These are phyloP conservation scores for Heterobasidion irregulare DNA, from an alignment of 1,284 basidiomycete genomes.

Conservation along the genomic window DNA sequence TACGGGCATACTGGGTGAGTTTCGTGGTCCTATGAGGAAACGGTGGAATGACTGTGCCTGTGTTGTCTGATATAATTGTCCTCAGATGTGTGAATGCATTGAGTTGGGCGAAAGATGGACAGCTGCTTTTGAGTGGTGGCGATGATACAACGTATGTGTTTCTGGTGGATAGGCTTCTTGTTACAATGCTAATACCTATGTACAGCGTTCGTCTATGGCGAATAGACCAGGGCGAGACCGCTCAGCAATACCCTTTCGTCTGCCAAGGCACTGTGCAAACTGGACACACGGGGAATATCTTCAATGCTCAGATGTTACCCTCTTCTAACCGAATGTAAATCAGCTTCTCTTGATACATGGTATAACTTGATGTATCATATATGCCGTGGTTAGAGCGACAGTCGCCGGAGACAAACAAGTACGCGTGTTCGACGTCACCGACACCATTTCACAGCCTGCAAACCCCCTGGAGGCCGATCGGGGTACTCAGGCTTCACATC, in stretches of 20 bases:
- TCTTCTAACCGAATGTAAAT: constrained; percentile 59
- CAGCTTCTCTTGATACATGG: not conserved
- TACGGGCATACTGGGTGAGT: constrained; percentile 60
- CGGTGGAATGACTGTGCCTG: not conserved
- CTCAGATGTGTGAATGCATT: constrained; percentile 78
- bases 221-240: constrained; percentile 30
- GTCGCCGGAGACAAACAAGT: constrained; percentile 79
- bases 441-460: constrained; percentile 23
- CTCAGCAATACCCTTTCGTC: constrained; percentile 44
- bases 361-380: not conserved
- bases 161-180: constrained; percentile 1
- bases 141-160: constrained; percentile 76
- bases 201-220: constrained; percentile 64
- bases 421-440: constrained; percentile 72
- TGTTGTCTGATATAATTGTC: not conserved
- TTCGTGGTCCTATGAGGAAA: not conserved
- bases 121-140: constrained; percentile 68
- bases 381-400: constrained; percentile 40
- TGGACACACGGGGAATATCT: constrained; percentile 84
- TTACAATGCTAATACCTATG: constrained; percentile 13
- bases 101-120: constrained; percentile 74
- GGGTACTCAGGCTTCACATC: constrained; percentile 33
- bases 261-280: constrained; percentile 62
- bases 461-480: constrained; percentile 24
- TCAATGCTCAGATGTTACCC: constrained; percentile 80